Conservation (phyloP, 2,329 filamentous ascomycete genomes). For the Plectosphaerella sp. region DNA sequence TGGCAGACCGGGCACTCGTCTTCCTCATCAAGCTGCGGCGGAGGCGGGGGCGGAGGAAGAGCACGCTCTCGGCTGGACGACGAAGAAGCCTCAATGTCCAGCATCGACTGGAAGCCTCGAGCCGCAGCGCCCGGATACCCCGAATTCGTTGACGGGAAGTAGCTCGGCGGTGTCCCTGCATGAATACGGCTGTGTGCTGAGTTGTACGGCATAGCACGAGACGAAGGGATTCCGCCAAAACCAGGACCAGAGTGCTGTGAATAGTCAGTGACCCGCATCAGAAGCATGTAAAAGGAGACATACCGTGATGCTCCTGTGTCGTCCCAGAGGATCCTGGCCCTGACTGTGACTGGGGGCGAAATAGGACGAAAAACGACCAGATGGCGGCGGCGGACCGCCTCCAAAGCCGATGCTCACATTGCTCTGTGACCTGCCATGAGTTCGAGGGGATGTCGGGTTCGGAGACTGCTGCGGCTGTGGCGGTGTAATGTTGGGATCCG, state of each 20-base stretch:
- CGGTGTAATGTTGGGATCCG: conserved; percentile 55
- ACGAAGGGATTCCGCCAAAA: conserved; percentile 14
- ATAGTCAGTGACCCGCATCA: conserved; percentile 4
- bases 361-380: conserved; percentile 28
- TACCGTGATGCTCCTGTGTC: conserved; percentile 11
- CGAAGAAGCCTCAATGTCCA: conserved; percentile 26
- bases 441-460: conserved; percentile 25
- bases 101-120: conserved; percentile 20
- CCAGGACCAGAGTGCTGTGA: conserved; percentile 17
- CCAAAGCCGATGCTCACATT: conserved; percentile 29
- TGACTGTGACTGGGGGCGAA: conserved; percentile 24
- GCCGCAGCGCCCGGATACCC: conserved; percentile 12
- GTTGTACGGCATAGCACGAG: conserved; percentile 23
- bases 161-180: conserved; percentile 31
- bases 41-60: conserved; percentile 35
- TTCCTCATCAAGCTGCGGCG: conserved; percentile 58
- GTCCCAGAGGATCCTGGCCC: conserved; percentile 28
- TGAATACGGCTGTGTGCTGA: conserved; percentile 34
- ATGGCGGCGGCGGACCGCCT: conserved; percentile 16
- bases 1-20: conserved; percentile 79
- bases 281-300: neutral
- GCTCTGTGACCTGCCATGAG: conserved; percentile 42
- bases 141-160: conserved; percentile 20
- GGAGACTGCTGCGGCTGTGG: conserved; percentile 38
- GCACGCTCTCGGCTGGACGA: conserved; percentile 33